These are phyloP conservation scores for Cyberlindnera americana DNA, from an alignment of 805 yeast genomes.

Conservation along the genomic window DNA sequence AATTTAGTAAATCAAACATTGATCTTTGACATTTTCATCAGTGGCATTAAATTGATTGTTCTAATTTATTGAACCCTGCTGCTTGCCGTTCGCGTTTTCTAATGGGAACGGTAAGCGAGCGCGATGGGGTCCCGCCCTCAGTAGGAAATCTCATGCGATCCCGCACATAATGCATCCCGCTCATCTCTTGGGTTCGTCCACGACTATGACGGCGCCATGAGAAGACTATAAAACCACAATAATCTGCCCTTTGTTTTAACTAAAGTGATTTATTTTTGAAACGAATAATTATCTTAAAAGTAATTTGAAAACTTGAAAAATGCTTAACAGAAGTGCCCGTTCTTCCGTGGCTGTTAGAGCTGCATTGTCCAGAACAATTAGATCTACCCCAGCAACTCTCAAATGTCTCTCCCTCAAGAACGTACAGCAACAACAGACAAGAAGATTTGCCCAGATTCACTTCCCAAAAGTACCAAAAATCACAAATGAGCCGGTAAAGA, in stretches of 20 bases:
- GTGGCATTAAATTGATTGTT: too few relatives aligned
- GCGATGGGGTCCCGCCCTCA: background rate
- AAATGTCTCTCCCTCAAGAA: too few relatives aligned
- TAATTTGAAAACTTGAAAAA: too few relatives aligned
- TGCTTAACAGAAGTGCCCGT: constrained; percentile 11
- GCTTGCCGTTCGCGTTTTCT: too few relatives aligned
- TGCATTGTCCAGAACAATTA: background rate
- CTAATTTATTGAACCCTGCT: too few relatives aligned
- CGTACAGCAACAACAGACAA: constrained; percentile 19
- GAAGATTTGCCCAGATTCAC: constrained; percentile 50
- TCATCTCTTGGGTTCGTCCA: constrained; percentile 1
- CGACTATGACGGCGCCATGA: background rate
- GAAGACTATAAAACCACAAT: background rate
- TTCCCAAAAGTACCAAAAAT: constrained; percentile 55
- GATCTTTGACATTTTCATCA: too few relatives aligned
- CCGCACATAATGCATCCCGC: background rate
- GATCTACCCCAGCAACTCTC: too few relatives aligned
- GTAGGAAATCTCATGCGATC: constrained; percentile 1
- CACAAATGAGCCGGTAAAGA: constrained; percentile 60
- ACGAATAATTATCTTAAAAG: too few relatives aligned
- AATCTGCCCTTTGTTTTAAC: background rate
- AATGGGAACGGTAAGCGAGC: constrained; percentile 1
- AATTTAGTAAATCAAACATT: too few relatives aligned
- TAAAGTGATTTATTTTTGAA: too few relatives aligned
- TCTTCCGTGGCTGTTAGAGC: constrained; percentile 1